Evolutionary conservation across 208 protist genomes (phyloP), one percentile per base, ranked within the genome.

Genomic region (Sergeia podlipaevii): DNA sequence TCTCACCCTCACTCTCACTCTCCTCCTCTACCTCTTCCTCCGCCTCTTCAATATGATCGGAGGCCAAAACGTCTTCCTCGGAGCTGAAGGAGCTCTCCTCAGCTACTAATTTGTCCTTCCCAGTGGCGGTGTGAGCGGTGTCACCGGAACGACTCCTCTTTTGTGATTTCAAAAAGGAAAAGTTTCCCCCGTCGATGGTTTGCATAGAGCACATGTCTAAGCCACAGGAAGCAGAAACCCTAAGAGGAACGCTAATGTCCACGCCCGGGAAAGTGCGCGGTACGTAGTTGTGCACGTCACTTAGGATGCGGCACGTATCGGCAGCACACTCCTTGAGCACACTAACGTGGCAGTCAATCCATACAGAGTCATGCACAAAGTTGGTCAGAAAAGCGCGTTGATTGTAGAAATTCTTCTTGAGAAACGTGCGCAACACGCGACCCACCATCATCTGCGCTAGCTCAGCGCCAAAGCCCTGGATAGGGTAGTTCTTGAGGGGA

Each of bases 331-430:
- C 48, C 51, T 74, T 44, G 18, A 90, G 66, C 21, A 92, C 85
- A 44, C 85, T 74, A 10, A 86, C 63, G 36, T 95, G 88, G 54
- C 85, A 95, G 57, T 95, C 88, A 6, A 95, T 57, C 88, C 88
- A 95, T 13, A 95, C 71, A 4, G 88, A 91, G 69, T 95, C 88
- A 68, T 95, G 88, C 36, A 95, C 88, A 65, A 92, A 92, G 57
- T 95, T 95, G 52, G 76, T 78, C 29, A 95, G 65, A 50, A 74
- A 79, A 5, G 81, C 88, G 11, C 70, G 67, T 15, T 83, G 34
- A 6, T 70, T 58, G 65, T 91, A 95, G 67, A 82, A 86, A 56
- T 76, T 39, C 17, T 57, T 77, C 42, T 58, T 43, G 17, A 86
- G 26, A 53, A 95, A 89, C 38, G 81, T 81, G 4, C 85, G 81